Conservation (phyloP, 2,329 filamentous ascomycete genomes). For the Rutstroemia sp. region DNA sequence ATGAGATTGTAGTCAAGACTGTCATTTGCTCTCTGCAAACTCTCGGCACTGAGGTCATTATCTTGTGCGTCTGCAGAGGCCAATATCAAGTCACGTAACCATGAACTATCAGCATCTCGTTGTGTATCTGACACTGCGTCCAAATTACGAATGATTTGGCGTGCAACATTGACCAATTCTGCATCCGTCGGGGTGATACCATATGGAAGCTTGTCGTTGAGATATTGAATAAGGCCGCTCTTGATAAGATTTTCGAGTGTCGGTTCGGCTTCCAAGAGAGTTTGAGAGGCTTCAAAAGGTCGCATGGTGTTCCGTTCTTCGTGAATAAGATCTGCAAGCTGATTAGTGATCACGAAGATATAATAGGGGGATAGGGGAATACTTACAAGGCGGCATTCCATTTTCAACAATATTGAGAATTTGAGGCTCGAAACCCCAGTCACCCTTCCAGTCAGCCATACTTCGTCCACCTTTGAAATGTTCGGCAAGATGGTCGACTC, state of each 20-base stretch:
- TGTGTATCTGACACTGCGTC: slow-evolving; percentile 38
- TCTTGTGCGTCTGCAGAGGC: slow-evolving; percentile 24
- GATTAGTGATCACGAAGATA: slow-evolving; percentile 23
- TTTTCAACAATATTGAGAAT: slow-evolving; percentile 59
- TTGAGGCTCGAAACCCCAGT: slow-evolving; percentile 58
- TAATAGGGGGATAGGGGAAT: slow-evolving; percentile 11
- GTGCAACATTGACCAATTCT: slow-evolving; percentile 51
- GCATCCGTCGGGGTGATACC: slow-evolving; percentile 40
- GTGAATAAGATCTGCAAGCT: slow-evolving; percentile 50
- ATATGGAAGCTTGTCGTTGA: slow-evolving; percentile 37
- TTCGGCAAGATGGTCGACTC: slow-evolving; percentile 57
- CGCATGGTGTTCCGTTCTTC: slow-evolving; percentile 50
- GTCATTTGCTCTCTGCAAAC: neutral
- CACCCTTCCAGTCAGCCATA: slow-evolving; percentile 64
- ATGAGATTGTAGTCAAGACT: neutral
- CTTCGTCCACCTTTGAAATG: slow-evolving; percentile 60
- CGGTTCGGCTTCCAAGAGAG: slow-evolving; percentile 39
- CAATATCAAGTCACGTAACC: slow-evolving; percentile 54
- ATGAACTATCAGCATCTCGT: slow-evolving; percentile 35
- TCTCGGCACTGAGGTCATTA: neutral
- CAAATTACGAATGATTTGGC: slow-evolving; percentile 47
- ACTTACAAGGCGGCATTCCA: slow-evolving; percentile 57
- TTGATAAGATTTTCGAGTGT: slow-evolving; percentile 58
- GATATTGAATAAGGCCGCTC: slow-evolving; percentile 47
- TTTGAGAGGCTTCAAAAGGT: slow-evolving; percentile 39